Base-by-base conservation (phyloP, 352 stramenopile species). In the Phytophthora sansomeana region DNA sequence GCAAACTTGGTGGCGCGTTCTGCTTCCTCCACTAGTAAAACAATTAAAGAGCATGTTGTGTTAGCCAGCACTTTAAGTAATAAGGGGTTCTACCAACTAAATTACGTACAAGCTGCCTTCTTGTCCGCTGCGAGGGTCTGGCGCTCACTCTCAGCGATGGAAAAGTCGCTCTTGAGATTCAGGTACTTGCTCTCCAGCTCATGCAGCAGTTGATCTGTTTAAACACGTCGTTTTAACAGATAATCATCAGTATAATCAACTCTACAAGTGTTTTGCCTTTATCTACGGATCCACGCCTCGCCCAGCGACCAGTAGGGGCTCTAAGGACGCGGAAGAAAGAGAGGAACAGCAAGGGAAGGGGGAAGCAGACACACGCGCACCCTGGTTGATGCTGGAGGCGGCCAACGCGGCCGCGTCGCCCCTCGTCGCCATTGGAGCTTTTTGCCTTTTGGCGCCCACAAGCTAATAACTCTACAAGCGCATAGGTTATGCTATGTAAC, bases 151-250 rank as follows among this genome's bases (percentile, higher is more conserved):
- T 92, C 85, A 0, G 74, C 58, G 13, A 88, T 62, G 4, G 71
- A 75, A n/a, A 90, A 77, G n/a, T 90, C 73, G 61, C 80, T 80
- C 58, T 87, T 82, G 2, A 89, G 58, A 10, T 58, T 61, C 53
- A 92, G 56, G 64, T 83, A 90, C 63, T 94, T 92, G 29, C 78
- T 79, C 62, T 94, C 86, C 32, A 93, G 64, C 47, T 94, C 86
- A 54, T 94, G 86, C 26, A 92, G 64, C 52, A 92, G 57, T 89
- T 94, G 83, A 51, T 93, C 84, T 92, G 55, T 17, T 32, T 54
- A 52, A 60, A 53, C 14, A 9, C 14, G 11, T 1, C 19, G 53
- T 41, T 43, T 51, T 30, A 33, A 16, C 26, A 19, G 60, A 47
- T 50, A 58, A 71, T 35, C 17, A 47, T 69, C 1, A 75, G 56